Evolutionary conservation across 441 rosid species (phyloP).

Genomic region (Adansonia grandidieri): DNA sequence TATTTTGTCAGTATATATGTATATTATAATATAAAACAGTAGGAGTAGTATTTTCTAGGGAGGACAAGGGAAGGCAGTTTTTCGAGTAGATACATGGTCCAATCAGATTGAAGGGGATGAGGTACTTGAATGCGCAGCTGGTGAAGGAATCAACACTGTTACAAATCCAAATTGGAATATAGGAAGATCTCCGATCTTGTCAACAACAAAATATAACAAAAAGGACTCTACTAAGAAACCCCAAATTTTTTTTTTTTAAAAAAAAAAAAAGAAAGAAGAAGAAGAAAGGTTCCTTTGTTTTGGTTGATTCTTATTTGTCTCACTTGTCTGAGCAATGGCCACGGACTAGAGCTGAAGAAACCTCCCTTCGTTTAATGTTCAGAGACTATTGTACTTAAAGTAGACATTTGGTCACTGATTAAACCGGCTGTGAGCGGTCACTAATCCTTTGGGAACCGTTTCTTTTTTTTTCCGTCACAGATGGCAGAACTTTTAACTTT

Average conservation of each 20-base stretch:
- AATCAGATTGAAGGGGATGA: not conserved
- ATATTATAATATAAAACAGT: not conserved
- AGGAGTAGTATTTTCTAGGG: not conserved
- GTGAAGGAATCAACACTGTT: conserved; percentile 24
- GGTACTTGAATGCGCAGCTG: not conserved
- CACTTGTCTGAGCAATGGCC: not conserved
- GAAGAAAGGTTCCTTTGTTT: not conserved
- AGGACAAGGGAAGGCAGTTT: not conserved
- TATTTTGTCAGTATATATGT: not conserved
- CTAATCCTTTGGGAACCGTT: conserved; percentile 24
- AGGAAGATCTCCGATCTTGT: conserved; percentile 35
- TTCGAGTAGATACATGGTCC: conserved; percentile 7
- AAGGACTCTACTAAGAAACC: not conserved
- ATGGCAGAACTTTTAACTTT: conserved; percentile 14
- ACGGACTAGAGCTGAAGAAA: not conserved
- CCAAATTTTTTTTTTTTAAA: conserved; percentile 16
- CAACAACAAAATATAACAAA: conserved; percentile 1
- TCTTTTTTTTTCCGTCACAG: conserved; percentile 1
- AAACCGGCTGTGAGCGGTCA: conserved; percentile 45
- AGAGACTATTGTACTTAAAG: conserved; percentile 37
- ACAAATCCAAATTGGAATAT: conserved; percentile 37
- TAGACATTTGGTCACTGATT: conserved; percentile 30
- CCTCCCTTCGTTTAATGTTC: conserved; percentile 15
- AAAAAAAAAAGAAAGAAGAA: not conserved
- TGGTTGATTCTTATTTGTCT: conserved; percentile 20